Evolutionary conservation across 805 yeast species (phyloP), one percentile per base, ranked within the genome.

Genomic region (Myxozyma geophila): DNA sequence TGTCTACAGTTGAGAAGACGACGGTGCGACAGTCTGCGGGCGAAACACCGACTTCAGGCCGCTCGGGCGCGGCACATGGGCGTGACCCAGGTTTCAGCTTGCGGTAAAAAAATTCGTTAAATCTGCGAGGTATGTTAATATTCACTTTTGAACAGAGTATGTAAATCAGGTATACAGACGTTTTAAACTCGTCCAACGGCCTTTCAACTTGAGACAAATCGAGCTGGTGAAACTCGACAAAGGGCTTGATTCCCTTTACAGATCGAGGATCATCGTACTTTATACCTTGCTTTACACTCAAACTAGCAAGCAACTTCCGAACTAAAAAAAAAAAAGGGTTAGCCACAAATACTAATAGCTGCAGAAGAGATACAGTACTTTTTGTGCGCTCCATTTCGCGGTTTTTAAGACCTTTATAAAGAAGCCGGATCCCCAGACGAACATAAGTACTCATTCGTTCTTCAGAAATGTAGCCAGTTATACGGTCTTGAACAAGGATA

Each of bases 381-480:
- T 86, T 79, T 64, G 80, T 85, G 1, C 83, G 77, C 67, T 84
- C 87, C 70, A 79, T 78, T 2, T 88, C 78, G 50, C 81, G 79
- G 62, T 82, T 83, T 37, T 75, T 83, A 65, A 87, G 82, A 1
- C 96, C 93, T 70, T 87, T 85, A 75, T 93, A 93, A 1, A 93
- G 78, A 50, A 93, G 76, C 50, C 97, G 76, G 58, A 93, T 93
- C 0, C 98, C 99, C 43, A 95, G 73, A 54, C 97, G 80, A 10
- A 95, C 95, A 71, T 90, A 90, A 1, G 89, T 85, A 62, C 92
- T 87, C 89, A 95, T 93, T 71, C 91, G 91, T 71, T 93, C 99
- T 74, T 93, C 98, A 72, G 89, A 76, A n/a, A 93, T 85, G 52
- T 90, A 82, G 0, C 99, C 99, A 0, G 97, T 87, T 17, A 83